Evolutionary conservation across 352 stramenopile species (phyloP).

Genomic region (Globisporangium rhizosaccharum): DNA sequence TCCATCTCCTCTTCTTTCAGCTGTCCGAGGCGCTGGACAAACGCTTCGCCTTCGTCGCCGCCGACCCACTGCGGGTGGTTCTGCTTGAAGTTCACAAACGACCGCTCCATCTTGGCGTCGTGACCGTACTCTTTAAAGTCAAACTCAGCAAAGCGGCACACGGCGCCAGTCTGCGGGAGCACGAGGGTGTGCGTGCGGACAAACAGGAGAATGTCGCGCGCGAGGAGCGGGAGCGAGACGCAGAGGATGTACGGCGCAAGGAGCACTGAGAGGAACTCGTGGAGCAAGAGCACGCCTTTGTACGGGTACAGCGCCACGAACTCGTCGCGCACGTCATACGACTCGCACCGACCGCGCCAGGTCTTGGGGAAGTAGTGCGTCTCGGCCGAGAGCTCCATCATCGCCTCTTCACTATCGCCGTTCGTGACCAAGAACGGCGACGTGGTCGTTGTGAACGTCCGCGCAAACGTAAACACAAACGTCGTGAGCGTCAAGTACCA

Average conservation of each 20-base stretch:
- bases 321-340: constrained; percentile 81
- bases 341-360: constrained; percentile 88
- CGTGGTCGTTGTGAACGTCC: constrained; percentile 66
- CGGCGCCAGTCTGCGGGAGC: constrained; percentile 89
- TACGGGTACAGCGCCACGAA: constrained; percentile 92
- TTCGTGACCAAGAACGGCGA: constrained; percentile 65
- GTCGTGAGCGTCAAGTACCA: constrained; percentile 96
- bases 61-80: constrained; percentile 86
- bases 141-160: constrained; percentile 95
- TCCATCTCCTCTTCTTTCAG: constrained; percentile 84
- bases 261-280: constrained; percentile 92
- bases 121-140: constrained; percentile 95
- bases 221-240: constrained; percentile 89
- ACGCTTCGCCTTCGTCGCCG: constrained; percentile 59
- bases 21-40: constrained; percentile 62
- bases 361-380: constrained; percentile 96
- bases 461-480: constrained; percentile 70
- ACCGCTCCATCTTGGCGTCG: constrained; percentile 96
- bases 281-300: constrained; percentile 91
- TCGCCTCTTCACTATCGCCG: constrained; percentile 76
- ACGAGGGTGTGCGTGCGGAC: constrained; percentile 90
- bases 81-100: constrained; percentile 96
- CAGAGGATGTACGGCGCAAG: constrained; percentile 96
- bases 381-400: constrained; percentile 84
- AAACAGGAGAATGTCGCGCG: constrained; percentile 92